Base-by-base conservation (phyloP, 2,329 filamentous ascomycete genomes). In the Alternaria ethzedia region DNA sequence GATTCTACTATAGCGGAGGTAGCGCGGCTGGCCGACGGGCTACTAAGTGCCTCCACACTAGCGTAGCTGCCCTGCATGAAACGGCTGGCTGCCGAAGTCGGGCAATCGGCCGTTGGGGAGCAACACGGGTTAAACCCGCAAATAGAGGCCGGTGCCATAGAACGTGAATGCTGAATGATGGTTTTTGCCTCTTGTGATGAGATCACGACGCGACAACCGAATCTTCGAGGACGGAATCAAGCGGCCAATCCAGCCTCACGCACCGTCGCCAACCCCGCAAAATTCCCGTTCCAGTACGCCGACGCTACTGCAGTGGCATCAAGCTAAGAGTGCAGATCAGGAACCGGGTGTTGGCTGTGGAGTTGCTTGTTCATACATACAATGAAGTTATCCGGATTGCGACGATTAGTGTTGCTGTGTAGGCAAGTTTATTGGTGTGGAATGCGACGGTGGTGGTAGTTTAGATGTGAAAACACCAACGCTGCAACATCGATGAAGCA, bases 21-120 rank as follows among this genome's bases (percentile, higher is more conserved):
- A 55, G 54, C 57, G 54, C 61, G 58, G 26, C 55, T 64, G 62
- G 66, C 67, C 65, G 62, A 56, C 61, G 61, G 61, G 61, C 57
- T 54, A 50, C 55, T 56, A 60, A 28, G 15, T n/a, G 20, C 41
- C 52, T 47, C 61, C 52, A 41, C 57, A 49, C 61, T 61, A 57
- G 30, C 45, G 50, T 46, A 25, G 46, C 25, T 26, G 21, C 56
- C 57, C 36, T 59, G 57, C 57, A 60, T 51, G 21, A 56, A 59
- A 60, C 52, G 28, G 46, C 47, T 64, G 36, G 47, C 36, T 47
- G 59, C 61, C 57, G 61, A 61, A 54, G 32, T 61, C 58, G 61
- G 57, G 44, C 50, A 43, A 50, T 60, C 57, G 32, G 61, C 56
- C 36, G 61, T 51, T 56, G 25, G 50, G 45, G 43, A 30, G 21